These are phyloP conservation scores for Rhodotorula glutinis DNA, from an alignment of 1,284 basidiomycete species.

Conservation along the genomic window DNA sequence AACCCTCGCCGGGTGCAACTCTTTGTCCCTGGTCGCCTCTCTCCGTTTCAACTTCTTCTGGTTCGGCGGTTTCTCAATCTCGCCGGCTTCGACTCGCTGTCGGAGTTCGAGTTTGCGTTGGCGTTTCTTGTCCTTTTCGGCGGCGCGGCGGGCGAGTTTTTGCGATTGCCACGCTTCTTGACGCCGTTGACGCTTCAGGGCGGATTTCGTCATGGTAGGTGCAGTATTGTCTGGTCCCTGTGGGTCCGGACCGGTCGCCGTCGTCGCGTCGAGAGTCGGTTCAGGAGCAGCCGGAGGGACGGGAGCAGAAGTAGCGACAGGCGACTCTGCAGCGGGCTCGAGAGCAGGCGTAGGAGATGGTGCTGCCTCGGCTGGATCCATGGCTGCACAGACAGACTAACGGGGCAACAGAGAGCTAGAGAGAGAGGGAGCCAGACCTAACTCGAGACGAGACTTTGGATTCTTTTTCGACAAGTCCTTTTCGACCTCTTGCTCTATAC, in stretches of 20 bases:
- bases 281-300: too few species aligned
- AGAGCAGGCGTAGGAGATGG: background rate
- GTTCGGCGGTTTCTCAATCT: slow-evolving; percentile 44
- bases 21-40: slow-evolving; percentile 48
- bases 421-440: background rate
- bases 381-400: too few species aligned
- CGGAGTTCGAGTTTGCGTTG: slow-evolving; percentile 55
- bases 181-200: slow-evolving; percentile 70
- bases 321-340: too few species aligned
- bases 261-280: too few species aligned
- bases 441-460: too few species aligned
- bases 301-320: too few species aligned
- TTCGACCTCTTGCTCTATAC: too few species aligned
- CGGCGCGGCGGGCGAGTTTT: slow-evolving; percentile 71
- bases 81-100: slow-evolving; percentile 38
- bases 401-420: background rate
- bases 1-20: slow-evolving; percentile 61
- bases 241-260: too few species aligned
- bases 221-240: too few species aligned
- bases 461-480: too few species aligned
- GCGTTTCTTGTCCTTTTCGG: slow-evolving; percentile 60
- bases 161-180: slow-evolving; percentile 62
- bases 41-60: slow-evolving; percentile 52
- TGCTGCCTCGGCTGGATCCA: background rate
- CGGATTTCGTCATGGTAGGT: slow-evolving; percentile 67